Evolutionary conservation across 192 early-diverging fungal species (phyloP).

Genomic region (Coemansia erecta): DNA sequence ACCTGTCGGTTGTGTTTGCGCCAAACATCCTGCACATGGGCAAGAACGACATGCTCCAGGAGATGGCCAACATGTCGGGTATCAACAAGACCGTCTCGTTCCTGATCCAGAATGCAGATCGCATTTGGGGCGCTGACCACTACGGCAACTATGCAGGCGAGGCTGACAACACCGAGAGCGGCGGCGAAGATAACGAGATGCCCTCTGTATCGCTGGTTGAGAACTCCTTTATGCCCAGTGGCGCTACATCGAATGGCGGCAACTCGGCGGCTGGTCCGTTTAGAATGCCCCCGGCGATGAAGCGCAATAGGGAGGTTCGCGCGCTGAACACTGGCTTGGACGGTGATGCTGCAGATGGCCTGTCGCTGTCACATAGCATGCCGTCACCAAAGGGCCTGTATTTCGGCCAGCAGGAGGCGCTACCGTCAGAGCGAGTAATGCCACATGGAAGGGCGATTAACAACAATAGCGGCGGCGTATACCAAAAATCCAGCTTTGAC

Average conservation of each 20-base stretch:
- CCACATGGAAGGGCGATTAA: slow-evolving; percentile 12
- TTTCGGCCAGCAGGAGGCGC: slow-evolving; percentile 11
- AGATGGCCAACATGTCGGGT: slow-evolving; percentile 71
- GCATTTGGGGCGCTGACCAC: slow-evolving; percentile 39
- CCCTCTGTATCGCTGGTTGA: neutral
- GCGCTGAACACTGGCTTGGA: slow-evolving; percentile 1
- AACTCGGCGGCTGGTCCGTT: slow-evolving; percentile 9
- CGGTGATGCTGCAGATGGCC: slow-evolving; percentile 9
- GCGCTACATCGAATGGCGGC: neutral
- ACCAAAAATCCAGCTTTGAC: slow-evolving; percentile 38
- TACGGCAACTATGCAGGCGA: slow-evolving; percentile 1
- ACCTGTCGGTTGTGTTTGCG: slow-evolving; percentile 92
- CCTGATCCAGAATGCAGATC: slow-evolving; percentile 59
- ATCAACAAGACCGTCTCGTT: slow-evolving; percentile 73
- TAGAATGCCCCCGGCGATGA: slow-evolving; percentile 15
- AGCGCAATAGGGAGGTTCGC: slow-evolving; percentile 14
- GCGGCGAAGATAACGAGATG: neutral
- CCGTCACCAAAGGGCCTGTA: slow-evolving; percentile 37
- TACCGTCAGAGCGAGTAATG: neutral
- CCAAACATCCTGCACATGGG: slow-evolving; percentile 76
- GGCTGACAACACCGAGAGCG: neutral
- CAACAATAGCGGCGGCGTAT: slow-evolving; percentile 8
- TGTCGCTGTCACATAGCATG: slow-evolving; percentile 47
- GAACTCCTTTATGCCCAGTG: neutral
- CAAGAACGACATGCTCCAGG: slow-evolving; percentile 53